These are phyloP conservation scores for Phoma sp. DNA, from an alignment of 2,329 filamentous ascomycete species.

Conservation along the genomic window DNA sequence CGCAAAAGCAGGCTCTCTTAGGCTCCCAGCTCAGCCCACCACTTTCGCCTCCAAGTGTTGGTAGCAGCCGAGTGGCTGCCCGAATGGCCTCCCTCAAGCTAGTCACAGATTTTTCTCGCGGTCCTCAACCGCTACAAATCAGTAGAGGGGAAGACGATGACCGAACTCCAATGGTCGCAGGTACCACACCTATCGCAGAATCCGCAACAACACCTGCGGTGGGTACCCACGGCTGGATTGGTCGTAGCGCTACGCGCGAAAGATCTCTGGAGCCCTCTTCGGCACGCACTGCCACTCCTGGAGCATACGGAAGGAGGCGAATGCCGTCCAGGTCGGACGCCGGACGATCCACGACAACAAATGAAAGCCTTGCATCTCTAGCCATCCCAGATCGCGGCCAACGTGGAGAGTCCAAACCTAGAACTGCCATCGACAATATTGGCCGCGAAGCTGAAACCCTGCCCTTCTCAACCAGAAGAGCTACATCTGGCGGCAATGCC, in stretches of 20 bases:
- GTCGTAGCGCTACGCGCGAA: conserved; percentile 38
- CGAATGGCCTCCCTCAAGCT: conserved; percentile 87
- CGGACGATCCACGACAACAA: conserved; percentile 40
- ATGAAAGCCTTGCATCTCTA: conserved; percentile 41
- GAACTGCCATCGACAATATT: conserved; percentile 47
- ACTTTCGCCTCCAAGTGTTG: conserved; percentile 72
- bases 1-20: conserved; percentile 60
- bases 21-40: conserved; percentile 69
- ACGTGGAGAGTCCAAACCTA: conserved; percentile 37
- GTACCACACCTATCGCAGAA: conserved; percentile 83
- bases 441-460: conserved; percentile 50
- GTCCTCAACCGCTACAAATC: conserved; percentile 61
- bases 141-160: conserved; percentile 66
- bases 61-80: conserved; percentile 63
- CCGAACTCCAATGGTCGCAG: conserved; percentile 76
- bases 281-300: conserved; percentile 60
- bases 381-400: conserved; percentile 45
- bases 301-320: conserved; percentile 68
- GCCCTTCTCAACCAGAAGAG: conserved; percentile 43
- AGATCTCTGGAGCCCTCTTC: conserved; percentile 53
- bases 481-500: conserved; percentile 62
- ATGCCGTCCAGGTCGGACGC: conserved; percentile 58
- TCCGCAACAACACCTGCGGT: conserved; percentile 71
- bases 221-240: conserved; percentile 47
- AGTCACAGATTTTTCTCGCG: conserved; percentile 80